These are phyloP conservation scores for Naegleria fowleri DNA, from an alignment of 208 protist species.

Conservation along the genomic window DNA sequence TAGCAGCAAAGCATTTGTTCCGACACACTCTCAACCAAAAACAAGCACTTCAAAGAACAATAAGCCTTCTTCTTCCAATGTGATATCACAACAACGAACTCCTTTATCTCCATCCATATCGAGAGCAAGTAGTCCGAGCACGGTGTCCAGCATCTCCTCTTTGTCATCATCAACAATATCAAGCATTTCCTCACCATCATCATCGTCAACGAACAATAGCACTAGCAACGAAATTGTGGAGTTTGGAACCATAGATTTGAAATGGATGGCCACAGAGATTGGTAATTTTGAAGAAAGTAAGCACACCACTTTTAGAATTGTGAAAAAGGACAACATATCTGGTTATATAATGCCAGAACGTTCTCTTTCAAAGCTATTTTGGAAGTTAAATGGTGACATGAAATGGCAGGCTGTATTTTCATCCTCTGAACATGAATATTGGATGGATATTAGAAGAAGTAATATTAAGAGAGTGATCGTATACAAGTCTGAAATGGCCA, in stretches of 20 bases:
- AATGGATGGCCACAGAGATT: background rate
- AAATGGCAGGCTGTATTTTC: background rate
- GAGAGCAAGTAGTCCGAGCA: too few species aligned
- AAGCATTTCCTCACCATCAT: too few species aligned
- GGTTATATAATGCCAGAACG: background rate
- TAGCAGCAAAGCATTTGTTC: too few species aligned
- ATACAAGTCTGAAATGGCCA: background rate
- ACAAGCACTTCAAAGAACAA: too few species aligned
- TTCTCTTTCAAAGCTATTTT: background rate
- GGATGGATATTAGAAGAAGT: background rate
- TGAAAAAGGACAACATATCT: background rate
- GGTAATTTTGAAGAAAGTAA: background rate
- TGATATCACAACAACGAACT: too few species aligned
- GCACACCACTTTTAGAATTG: background rate
- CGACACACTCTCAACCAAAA: too few species aligned
- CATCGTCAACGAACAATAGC: too few species aligned
- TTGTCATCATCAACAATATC: too few species aligned
- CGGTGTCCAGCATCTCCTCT: too few species aligned
- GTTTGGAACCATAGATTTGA: background rate
- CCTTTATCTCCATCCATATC: too few species aligned
- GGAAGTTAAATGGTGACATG: background rate
- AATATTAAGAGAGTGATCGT: background rate
- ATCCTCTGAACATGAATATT: background rate
- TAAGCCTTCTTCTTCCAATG: too few species aligned
- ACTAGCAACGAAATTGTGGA: background rate